Base-by-base conservation (phyloP, 371 early-diverging fungal genomes). In the Rhizomucor miehei region DNA sequence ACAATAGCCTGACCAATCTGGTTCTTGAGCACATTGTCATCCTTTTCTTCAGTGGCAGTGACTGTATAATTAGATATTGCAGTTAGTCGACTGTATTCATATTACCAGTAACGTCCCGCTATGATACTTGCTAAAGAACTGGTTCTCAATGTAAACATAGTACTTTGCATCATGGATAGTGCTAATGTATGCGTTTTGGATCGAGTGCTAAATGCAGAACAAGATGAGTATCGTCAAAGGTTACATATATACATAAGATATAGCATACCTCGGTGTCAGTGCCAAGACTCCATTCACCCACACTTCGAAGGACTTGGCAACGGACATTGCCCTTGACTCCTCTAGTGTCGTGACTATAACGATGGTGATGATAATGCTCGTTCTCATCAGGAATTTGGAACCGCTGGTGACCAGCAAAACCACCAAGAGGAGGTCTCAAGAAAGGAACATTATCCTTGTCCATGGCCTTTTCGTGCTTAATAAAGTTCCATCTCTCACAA, bases 81-180 rank as follows among this genome's bases (percentile, higher is more conserved):
- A 36, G 14, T 38, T 43, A 34, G 45, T 19, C 3, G 20, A 25
- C 5, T n/a, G 44, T 13, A 24, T 2, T 37, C 16, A 36, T 19
- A 3, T 13, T 21, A 17, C 29, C 3, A 8, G 8, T 29, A 8
- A 8, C 29, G 8, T 29, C 8, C 5, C 8, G 3, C 8, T 2
- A 19, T 8, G 39, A 37, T n/a, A 69, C 79, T 73, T 81, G 82
- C 89, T 88, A 66, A 97, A 97, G 74, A 96, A 95, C 69, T 97
- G 97, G 65, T 97, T 96, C 67, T 97, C 96, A 59, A 97, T 96
- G 69, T 97, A 97, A 23, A 97, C 77, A 66, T 86, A 94, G 60
- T 92, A 89, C 66, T 89, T 68, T 4, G 97, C 81, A 16, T 76
- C 74, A 35, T 60, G 66, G 51, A 97, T 97, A 53, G 79, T 60